Evolutionary conservation across 2,329 filamentous ascomycete species (phyloP), one percentile per base, ranked within the genome.

Genomic region (Tolypocladium inflatum): DNA sequence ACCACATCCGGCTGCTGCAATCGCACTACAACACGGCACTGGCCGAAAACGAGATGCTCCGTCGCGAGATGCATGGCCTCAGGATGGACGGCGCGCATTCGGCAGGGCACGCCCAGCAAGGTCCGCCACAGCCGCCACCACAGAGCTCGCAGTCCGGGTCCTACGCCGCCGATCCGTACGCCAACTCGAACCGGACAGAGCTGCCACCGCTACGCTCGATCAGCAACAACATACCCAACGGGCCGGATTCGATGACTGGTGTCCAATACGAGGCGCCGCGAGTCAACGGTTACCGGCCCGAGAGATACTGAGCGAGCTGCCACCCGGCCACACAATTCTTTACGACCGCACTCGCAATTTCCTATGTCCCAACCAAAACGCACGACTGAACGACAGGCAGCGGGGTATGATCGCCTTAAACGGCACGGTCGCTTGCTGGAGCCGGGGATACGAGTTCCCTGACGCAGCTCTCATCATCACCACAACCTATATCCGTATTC

Each of bases 201-300:
- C 71, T 86, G 37, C 83, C 83, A 15, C 83, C 83, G 2, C 73
- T 86, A 41, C 76, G 83, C 13, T 77, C 79, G 19, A 69, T 84
- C 19, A 78, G 76, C 63, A 73, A 73, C 55, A 71, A 70, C 58
- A 67, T 78, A 10, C 66, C 73, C 6, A 74, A 70, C 37, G 71
- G 70, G 0, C 79, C 83, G 1, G 84, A 87, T 26, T 81, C 82
- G 1, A 87, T 87, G 84, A 85, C 82, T 1, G 84, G 84, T 2
- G 82, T 87, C 7, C 84, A 86, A 65, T 87, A 87, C 55, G 82
- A 84, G 35, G 71, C 73, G 7, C 73, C 78, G 2, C 73, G 77
- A 26, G 62, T 71, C 9, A 79, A 77, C 59, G 78, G 78, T 6
- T 83, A 76, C 62, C 76, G 79, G 48, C 67, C 66, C 58, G 77